These are phyloP conservation scores for Tricholoma sp. DNA, from an alignment of 768 basidiomycete species.

Conservation along the genomic window DNA sequence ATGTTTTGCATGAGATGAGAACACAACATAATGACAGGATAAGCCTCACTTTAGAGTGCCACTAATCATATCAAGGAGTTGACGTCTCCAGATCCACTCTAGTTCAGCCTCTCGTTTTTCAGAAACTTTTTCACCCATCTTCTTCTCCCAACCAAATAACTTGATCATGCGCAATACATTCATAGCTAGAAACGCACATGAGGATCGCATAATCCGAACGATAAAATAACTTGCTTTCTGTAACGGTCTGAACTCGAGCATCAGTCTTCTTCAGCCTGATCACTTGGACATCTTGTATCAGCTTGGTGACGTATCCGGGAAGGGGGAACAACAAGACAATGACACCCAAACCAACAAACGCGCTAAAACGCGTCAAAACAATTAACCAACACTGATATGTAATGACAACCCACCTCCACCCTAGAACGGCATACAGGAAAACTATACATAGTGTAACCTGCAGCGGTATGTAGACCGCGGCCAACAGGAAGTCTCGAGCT, in stretches of 20 bases:
- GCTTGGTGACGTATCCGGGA: constrained; percentile 50
- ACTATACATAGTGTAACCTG: constrained; percentile 33
- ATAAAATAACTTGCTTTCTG: constrained; percentile 44
- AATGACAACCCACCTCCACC: constrained; percentile 34
- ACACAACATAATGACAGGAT: neutral
- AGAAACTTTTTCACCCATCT: constrained; percentile 46
- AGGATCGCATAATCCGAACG: neutral
- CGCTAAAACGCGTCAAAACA: constrained; percentile 25
- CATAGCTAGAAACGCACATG: constrained; percentile 34
- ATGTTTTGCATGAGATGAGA: neutral
- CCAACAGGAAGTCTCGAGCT: constrained; percentile 31
- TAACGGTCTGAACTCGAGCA: constrained; percentile 53
- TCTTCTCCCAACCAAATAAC: constrained; percentile 63
- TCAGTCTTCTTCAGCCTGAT: constrained; percentile 50
- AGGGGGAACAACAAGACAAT: constrained; percentile 52
- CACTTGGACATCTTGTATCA: constrained; percentile 42
- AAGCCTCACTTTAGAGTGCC: constrained; percentile 35
- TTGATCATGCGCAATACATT: constrained; percentile 65
- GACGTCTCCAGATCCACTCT: constrained; percentile 43
- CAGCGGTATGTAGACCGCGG: constrained; percentile 35
- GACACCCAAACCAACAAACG: constrained; percentile 51
- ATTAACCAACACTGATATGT: neutral
- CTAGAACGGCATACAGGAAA: constrained; percentile 44
- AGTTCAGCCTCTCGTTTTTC: constrained; percentile 62
- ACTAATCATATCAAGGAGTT: constrained; percentile 45